Conservation (phyloP, 2,329 filamentous ascomycete species). For the Apiospora sp. region DNA sequence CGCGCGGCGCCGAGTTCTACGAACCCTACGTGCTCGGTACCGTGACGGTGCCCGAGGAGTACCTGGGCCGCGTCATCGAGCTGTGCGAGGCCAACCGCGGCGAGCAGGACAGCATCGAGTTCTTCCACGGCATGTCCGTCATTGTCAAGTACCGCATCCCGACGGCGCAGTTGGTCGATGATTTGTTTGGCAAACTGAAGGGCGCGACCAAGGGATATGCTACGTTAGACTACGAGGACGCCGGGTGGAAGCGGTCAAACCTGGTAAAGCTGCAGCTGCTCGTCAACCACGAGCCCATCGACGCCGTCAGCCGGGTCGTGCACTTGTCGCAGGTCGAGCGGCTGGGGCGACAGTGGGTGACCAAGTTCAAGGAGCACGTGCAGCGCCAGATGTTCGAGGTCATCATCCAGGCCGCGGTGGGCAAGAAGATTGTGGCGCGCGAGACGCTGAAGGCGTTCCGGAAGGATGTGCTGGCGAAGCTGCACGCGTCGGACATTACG, state of each 20-base stretch:
- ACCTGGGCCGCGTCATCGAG: constrained; percentile 93
- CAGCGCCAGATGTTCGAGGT: constrained; percentile 98
- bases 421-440: constrained; percentile 82
- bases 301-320: constrained; percentile 91
- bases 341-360: constrained; percentile 86
- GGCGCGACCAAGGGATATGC: constrained; percentile 94
- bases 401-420: constrained; percentile 89
- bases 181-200: constrained; percentile 97
- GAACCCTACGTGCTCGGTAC: constrained; percentile 73
- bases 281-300: constrained; percentile 92
- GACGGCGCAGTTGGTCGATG: constrained; percentile 88
- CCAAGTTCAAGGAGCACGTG: constrained; percentile 96
- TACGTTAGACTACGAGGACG: constrained; percentile 95
- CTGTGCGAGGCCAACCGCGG: constrained; percentile 91
- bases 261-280: constrained; percentile 91
- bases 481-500: constrained; percentile 89
- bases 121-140: constrained; percentile 91
- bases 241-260: constrained; percentile 81
- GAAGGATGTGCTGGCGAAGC: constrained; percentile 91
- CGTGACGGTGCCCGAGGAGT: constrained; percentile 91
- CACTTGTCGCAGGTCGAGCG: constrained; percentile 83
- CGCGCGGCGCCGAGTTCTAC: constrained; percentile 53
- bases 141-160: constrained; percentile 94
- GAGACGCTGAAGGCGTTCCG: constrained; percentile 97
- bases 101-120: constrained; percentile 85